Conservation (phyloP, 805 yeast species). For the Pichia nanzhaoensis region DNA sequence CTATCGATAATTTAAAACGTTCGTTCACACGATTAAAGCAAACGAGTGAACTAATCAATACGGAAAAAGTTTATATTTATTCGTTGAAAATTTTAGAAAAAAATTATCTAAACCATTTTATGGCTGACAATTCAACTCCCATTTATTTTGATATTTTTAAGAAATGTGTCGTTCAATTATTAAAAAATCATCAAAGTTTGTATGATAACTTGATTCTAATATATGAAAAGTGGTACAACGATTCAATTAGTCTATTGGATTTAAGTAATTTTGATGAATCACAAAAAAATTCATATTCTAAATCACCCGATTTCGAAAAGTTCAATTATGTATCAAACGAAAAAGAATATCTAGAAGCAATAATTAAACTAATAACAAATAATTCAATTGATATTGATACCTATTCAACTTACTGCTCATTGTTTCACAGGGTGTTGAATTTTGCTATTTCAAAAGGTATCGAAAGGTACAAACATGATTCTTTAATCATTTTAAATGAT, state of each 20-base stretch:
- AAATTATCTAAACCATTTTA: slow-evolving; percentile 37
- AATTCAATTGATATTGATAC: slow-evolving; percentile 20
- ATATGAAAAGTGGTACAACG: slow-evolving; percentile 19
- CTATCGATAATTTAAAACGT: slow-evolving; percentile 10
- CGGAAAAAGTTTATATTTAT: slow-evolving; percentile 43
- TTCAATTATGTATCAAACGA: slow-evolving; percentile 21
- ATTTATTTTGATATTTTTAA: slow-evolving; percentile 27
- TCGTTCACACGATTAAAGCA: slow-evolving; percentile 26
- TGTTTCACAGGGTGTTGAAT: slow-evolving; percentile 19
- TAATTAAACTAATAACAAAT: slow-evolving; percentile 17
- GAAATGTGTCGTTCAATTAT: slow-evolving; percentile 27
- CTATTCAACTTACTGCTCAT: slow-evolving; percentile 24
- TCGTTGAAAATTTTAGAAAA: slow-evolving; percentile 37
- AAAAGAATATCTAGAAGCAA: slow-evolving; percentile 13
- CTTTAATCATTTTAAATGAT: slow-evolving; percentile 21
- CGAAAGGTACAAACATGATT: slow-evolving; percentile 21
- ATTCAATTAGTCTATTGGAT: slow-evolving; percentile 8
- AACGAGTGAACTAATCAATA: slow-evolving; percentile 39
- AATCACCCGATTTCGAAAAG: slow-evolving; percentile 23
- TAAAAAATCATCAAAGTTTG: slow-evolving; percentile 29
- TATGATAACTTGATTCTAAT: slow-evolving; percentile 22
- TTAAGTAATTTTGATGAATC: slow-evolving; percentile 7
- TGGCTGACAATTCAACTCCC: slow-evolving; percentile 31
- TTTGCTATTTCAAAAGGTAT: slow-evolving; percentile 21
- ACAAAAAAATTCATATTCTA: slow-evolving; percentile 7